A percentile compares a stretch with the other conserved stretches of the same genome.
Conservation (phyloP, 2,329 filamentous ascomycete species). For the Botrytis squamosa region DNA sequence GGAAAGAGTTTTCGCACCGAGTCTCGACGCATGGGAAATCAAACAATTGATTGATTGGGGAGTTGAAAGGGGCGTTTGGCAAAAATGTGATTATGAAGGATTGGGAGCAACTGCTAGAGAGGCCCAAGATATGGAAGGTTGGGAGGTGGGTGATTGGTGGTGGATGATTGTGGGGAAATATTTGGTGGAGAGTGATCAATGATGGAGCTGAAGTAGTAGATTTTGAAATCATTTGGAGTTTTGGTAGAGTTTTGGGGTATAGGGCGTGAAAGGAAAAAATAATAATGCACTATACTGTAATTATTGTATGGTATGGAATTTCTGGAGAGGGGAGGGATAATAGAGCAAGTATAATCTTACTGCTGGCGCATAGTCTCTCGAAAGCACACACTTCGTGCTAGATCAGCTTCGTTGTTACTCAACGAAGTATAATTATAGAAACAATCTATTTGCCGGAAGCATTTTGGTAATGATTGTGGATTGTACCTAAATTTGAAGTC, state of each 20-base stretch:
- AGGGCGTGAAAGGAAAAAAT: neutral
- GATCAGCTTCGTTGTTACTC: neutral
- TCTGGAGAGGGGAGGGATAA: neutral
- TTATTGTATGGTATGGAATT: neutral
- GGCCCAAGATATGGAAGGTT: conserved; percentile 42
- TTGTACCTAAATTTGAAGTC: neutral
- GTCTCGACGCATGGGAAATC: conserved; percentile 63
- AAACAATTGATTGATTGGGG: conserved; percentile 60
- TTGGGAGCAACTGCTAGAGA: conserved; percentile 4
- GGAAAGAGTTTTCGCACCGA: conserved; percentile 54
- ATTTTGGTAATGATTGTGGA: neutral
- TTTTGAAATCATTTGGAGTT: neutral
- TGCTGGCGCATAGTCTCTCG: neutral
- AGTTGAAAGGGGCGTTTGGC: conserved; percentile 44
- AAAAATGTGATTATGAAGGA: conserved; percentile 14
- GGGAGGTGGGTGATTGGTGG: conserved; percentile 62
- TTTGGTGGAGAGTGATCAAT: conserved; percentile 16
- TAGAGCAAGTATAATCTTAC: neutral
- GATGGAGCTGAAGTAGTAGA: neutral
- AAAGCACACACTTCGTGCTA: conserved; percentile 11
- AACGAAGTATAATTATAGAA: neutral
- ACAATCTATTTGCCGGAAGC: neutral
- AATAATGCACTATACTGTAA: neutral
- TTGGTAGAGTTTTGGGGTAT: neutral
- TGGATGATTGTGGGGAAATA: conserved; percentile 55